Base-by-base conservation (phyloP, 73 alveolate genomes). In the Paramecium primaurelia region DNA sequence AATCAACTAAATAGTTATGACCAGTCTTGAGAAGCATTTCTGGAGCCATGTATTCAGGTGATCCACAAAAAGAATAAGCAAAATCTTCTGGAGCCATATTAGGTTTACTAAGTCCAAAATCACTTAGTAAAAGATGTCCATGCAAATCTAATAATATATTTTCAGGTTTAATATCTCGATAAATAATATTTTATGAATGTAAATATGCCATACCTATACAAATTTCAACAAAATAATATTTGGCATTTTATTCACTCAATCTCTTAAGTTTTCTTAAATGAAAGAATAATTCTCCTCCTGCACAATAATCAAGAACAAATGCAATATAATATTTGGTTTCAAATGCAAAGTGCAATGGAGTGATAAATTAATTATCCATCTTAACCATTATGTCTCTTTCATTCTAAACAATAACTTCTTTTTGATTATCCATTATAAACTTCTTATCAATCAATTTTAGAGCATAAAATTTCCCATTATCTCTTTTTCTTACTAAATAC, bases 141-240 rank as follows among this genome's bases (percentile, higher is more conserved):
- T 94, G 93, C 9, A 94, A 34, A 90, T 94, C 97, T 8, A 94
- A 80, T 26, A 95, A 84, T 18, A 95, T 92, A 86, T 95, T 95
- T 54, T 95, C 98, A 45, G 98, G 98, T 86, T 95, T 95, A 18
- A 95, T 84, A 36, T 95, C 98, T 80, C 98, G 38, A 68, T 95
- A 86, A 14, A 86, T 20, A 6, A 86, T 86, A 32, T 86, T 71
- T 32, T 73, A 59, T 11, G 73, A 49, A 71, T 95, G 98, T 1
- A 95, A 92, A 68, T 94, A 89, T 85, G 95, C 98, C 80, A 95
- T 42, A 1, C 95, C 98, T 45, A 94, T 73, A 26, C 93, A 47
- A 59, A 95, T 93, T 92, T 95, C 95, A 2, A 77, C 95, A 32
- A 95, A 91, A 54, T 94, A 94, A 75, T 85, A 83, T 80, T 89